Base-by-base conservation (phyloP, 306 rosid genomes). In the Oxytropis ochrocephala region DNA sequence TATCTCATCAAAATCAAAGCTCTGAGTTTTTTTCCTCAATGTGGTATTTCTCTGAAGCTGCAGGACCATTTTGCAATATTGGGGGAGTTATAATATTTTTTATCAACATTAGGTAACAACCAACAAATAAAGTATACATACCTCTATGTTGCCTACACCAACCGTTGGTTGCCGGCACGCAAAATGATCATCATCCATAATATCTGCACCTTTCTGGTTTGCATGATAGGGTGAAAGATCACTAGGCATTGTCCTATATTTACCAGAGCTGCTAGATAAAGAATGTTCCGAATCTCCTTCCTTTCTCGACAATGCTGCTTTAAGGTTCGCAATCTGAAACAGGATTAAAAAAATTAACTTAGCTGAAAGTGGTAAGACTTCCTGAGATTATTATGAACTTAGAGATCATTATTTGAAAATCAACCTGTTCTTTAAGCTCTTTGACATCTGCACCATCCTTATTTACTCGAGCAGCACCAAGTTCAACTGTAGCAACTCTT, bases 401-500 rank as follows among this genome's bases (percentile, higher is more conserved):
- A 17, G 9, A 11, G 14, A 51, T 32, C 35, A 72, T 46, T 79
- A 14, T 60, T 52, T 42, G 29, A 69, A 66, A 42, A 78, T 51
- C 46, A 63, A 86, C 98, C 91, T 93, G 97, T 44, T 90, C 97
- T 85, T 88, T 93, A 76, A 93, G 97, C 46, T 87, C 97, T 75
- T 86, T 93, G 64, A 90, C 96, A 78, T 93, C 97, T 24, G 85
- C 16, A 41, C 84, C 74, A 64, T 90, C 97, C 82, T 86, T 93
- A 86, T 93, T 93, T 41, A 90, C 96, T 70, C 82, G 89, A 64
- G 98, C 97, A 78, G 97, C 89, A 29, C 98, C 98, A 36, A 93
- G 93, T 79, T 93, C 98, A 36, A 93, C 97, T 2, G 97, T 93
- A 17, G 97, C 96, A 67, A 90, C 98, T 75, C 98, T 78, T 76